These are phyloP conservation scores for Neonectria coccinea DNA, from an alignment of 2,329 filamentous ascomycete genomes.

Conservation along the genomic window DNA sequence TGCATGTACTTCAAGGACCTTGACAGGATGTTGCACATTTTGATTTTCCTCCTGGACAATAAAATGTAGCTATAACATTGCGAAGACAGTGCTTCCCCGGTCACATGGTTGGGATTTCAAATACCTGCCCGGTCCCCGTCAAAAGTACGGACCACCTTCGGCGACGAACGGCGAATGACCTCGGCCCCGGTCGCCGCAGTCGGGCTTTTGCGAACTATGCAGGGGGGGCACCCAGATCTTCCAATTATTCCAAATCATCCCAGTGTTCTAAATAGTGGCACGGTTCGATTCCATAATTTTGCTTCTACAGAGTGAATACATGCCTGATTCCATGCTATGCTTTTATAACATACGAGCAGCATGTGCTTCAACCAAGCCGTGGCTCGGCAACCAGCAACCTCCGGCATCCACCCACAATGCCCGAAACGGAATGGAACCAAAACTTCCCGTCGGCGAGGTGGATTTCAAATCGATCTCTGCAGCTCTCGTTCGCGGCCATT, in stretches of 20 bases:
- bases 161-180: conserved; percentile 1
- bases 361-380: conserved; percentile 5
- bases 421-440: conserved; percentile 33
- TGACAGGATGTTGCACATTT: background rate
- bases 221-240: background rate
- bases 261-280: background rate
- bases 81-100: background rate
- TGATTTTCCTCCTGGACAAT: background rate
- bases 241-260: background rate
- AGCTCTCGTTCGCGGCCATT: conserved; percentile 28
- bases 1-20: background rate
- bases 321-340: background rate
- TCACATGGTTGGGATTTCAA: background rate
- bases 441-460: conserved; percentile 34
- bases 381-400: conserved; percentile 9
- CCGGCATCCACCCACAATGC: conserved; percentile 9
- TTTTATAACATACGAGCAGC: background rate
- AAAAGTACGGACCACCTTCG: background rate
- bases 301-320: background rate
- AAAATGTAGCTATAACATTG: background rate
- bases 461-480: conserved; percentile 44
- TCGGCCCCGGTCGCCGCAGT: background rate
- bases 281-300: background rate
- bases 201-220: background rate
- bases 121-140: background rate